Percentiles rank a stretch among this genome's conserved stretches.
phyloP scores from a whole-genome alignment of 257 asterid species.

The Avicennia marina region DNA sequence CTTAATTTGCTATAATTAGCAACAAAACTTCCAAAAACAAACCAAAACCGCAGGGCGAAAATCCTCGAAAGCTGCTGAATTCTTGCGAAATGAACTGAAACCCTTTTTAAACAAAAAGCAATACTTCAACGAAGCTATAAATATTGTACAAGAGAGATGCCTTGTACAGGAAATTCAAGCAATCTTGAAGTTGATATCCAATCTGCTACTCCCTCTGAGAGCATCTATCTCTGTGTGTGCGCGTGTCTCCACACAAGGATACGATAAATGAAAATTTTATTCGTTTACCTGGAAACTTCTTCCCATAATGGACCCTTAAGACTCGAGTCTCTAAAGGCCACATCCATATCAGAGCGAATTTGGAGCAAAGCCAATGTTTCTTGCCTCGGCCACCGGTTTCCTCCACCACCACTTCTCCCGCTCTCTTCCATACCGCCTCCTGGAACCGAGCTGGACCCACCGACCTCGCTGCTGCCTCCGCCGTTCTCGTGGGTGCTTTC shows the following conservation, averaged over 20 bases:
- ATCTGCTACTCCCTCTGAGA: no score
- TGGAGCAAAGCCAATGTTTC: constrained; percentile 81
- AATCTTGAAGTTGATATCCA: constrained; percentile 19
- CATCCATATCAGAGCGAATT: constrained; percentile 92
- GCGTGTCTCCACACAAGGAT: no score
- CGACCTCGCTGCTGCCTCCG: constrained; percentile 54
- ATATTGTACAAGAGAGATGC: constrained; percentile 32
- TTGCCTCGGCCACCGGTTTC: constrained; percentile 94
- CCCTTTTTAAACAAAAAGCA: constrained; percentile 21
- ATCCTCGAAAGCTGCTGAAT: constrained; percentile 52
- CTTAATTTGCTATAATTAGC: background rate
- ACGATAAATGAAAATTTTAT: constrained; percentile 11
- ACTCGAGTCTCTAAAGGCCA: constrained; percentile 68
- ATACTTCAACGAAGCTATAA: constrained; percentile 17
- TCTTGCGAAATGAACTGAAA: constrained; percentile 34
- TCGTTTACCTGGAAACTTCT: constrained; percentile 72
- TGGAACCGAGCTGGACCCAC: constrained; percentile 27
- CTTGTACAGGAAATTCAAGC: constrained; percentile 22
- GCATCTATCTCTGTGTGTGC: no score
- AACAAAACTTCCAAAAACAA: constrained; percentile 47
- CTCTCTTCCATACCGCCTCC: constrained; percentile 36
- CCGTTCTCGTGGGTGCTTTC: constrained; percentile 56
- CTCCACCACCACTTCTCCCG: constrained; percentile 43
- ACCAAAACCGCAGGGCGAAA: constrained; percentile 37
- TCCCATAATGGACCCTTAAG: constrained; percentile 99